Percentiles rank a stretch among this genome's conserved stretches.
These are phyloP conservation scores for Cytospora chrysosperma DNA, from an alignment of 2,329 filamentous ascomycete genomes.

Conservation along the genomic window DNA sequence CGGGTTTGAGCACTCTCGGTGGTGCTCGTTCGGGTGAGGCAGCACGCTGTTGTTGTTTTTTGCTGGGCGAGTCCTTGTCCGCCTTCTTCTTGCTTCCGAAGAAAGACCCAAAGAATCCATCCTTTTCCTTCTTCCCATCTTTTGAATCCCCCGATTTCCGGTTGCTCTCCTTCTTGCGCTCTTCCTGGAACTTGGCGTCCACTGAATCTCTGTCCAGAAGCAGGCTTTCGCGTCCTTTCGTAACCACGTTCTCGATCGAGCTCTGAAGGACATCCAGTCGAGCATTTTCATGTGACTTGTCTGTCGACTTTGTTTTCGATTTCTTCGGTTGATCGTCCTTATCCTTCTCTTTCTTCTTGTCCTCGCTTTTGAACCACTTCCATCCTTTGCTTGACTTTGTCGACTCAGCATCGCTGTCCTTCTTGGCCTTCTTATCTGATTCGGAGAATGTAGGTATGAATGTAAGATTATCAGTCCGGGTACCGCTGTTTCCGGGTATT, in stretches of 20 bases:
- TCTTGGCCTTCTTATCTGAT: conserved; percentile 75
- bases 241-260: conserved; percentile 70
- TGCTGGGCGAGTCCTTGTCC: conserved; percentile 70
- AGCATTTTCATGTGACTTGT: conserved; percentile 72
- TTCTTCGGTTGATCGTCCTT: conserved; percentile 68
- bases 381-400: conserved; percentile 78
- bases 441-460: conserved; percentile 71
- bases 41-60: conserved; percentile 72
- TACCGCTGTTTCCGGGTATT: conserved; percentile 65
- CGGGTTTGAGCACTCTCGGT: conserved; percentile 69
- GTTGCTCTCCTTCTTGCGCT: conserved; percentile 75
- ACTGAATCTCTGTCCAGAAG: conserved; percentile 76
- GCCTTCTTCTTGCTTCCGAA: conserved; percentile 91
- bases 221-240: conserved; percentile 75
- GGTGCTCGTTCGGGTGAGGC: conserved; percentile 72
- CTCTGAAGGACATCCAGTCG: conserved; percentile 84
- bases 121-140: conserved; percentile 94
- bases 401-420: conserved; percentile 63
- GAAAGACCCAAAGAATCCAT: conserved; percentile 88
- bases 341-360: conserved; percentile 65
- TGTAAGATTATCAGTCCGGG: conserved; percentile 72
- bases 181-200: conserved; percentile 72
- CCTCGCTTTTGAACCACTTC: conserved; percentile 82
- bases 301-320: conserved; percentile 59
- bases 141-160: conserved; percentile 74